Conservation (phyloP, 306 rosid genomes). For the Corylus avellana region DNA sequence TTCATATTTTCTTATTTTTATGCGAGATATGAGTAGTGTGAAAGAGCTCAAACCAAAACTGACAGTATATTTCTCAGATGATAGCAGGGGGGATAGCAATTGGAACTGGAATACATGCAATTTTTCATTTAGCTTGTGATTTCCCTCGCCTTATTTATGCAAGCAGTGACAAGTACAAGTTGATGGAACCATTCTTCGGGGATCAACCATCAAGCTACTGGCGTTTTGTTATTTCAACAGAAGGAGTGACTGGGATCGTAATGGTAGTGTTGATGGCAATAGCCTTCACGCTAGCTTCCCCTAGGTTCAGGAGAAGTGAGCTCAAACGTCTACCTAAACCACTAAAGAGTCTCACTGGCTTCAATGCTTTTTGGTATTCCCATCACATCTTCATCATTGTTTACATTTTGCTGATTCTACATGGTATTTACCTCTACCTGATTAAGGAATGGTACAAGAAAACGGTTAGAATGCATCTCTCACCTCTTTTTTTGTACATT, state of each 20-base stretch:
- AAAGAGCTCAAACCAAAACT: constrained; percentile 9
- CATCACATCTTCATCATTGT: constrained; percentile 71
- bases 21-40: background rate
- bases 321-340: constrained; percentile 43
- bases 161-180: constrained; percentile 41
- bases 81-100: constrained; percentile 42
- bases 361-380: constrained; percentile 76
- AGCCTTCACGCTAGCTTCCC: constrained; percentile 54
- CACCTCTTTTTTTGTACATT: background rate
- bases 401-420: constrained; percentile 53
- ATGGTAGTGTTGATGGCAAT: constrained; percentile 56
- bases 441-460: constrained; percentile 58
- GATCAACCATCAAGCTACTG: constrained; percentile 47
- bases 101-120: constrained; percentile 52
- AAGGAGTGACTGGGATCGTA: constrained; percentile 60
- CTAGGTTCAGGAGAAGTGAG: constrained; percentile 52
- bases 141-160: constrained; percentile 54
- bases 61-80: background rate
- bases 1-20: constrained; percentile 1
- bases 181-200: constrained; percentile 50
- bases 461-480: constrained; percentile 55
- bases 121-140: constrained; percentile 56
- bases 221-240: constrained; percentile 58
- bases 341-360: constrained; percentile 56
- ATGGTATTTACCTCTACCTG: constrained; percentile 58